Percentiles rank a stretch among this genome's conserved stretches.
Evolutionary conservation across 2,329 filamentous ascomycete genomes (phyloP).

Genomic region (Blastomyces silverae): DNA sequence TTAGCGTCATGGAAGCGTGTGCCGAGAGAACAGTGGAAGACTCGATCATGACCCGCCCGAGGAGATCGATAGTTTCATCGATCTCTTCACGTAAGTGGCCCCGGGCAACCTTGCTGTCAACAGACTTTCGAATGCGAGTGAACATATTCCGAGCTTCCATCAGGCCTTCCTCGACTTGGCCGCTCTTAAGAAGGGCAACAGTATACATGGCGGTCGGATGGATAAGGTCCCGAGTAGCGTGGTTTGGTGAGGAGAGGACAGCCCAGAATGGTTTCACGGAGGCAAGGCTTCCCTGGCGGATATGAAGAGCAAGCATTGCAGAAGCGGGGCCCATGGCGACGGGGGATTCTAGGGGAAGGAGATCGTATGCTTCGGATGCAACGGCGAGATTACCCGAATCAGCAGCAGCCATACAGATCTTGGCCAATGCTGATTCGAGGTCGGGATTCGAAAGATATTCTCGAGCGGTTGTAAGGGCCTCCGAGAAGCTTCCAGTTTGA

Average conservation of each 20-base stretch:
- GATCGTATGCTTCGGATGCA: constrained; percentile 60
- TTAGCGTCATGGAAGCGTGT: constrained; percentile 51
- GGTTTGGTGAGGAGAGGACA: constrained; percentile 55
- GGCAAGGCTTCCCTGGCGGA: constrained; percentile 72
- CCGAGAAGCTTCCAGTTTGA: constrained; percentile 59
- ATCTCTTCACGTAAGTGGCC: constrained; percentile 67
- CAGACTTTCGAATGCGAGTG: constrained; percentile 63
- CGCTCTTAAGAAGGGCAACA: constrained; percentile 77
- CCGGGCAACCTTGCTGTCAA: constrained; percentile 42
- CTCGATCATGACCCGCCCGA: constrained; percentile 53
- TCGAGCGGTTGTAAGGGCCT: constrained; percentile 69
- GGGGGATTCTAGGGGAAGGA: constrained; percentile 50
- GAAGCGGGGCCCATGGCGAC: constrained; percentile 56
- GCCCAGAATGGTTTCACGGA: constrained; percentile 76
- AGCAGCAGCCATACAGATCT: constrained; percentile 69
- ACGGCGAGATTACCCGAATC: constrained; percentile 66
- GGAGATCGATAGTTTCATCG: constrained; percentile 73
- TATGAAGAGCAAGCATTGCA: constrained; percentile 77
- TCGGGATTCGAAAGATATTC: constrained; percentile 50
- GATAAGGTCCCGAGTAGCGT: constrained; percentile 60
- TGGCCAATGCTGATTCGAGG: constrained; percentile 59
- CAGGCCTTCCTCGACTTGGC: constrained; percentile 74
- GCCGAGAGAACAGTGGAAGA: constrained; percentile 47
- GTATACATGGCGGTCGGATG: constrained; percentile 89
- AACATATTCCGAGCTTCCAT: constrained; percentile 80